Percentiles rank a stretch among this genome's conserved stretches.
These are phyloP conservation scores for Phalaenopsis hybrid DNA, from an alignment of 116 monocot genomes.

Conservation along the genomic window DNA sequence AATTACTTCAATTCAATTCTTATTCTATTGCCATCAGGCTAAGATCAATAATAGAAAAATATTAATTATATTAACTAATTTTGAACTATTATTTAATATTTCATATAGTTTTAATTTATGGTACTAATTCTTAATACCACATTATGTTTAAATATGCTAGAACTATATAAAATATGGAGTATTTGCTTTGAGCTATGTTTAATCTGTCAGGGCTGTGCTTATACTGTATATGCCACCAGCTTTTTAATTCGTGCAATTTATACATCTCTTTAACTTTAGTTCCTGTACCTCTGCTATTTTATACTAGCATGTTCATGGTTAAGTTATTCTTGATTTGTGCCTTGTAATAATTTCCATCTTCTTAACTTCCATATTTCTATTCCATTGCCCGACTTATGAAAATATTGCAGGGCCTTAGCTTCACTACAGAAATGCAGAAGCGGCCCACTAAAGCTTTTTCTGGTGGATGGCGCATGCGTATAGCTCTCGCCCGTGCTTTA, in stretches of 20 bases:
- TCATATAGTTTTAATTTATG: too few species aligned
- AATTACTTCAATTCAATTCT: too few species aligned
- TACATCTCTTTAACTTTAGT: background rate
- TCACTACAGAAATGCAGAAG: constrained; percentile 84
- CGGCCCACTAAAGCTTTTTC: constrained; percentile 86
- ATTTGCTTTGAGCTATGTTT: too few species aligned
- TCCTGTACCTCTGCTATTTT: background rate
- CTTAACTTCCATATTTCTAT: background rate
- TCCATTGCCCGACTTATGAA: background rate
- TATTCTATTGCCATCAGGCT: too few species aligned
- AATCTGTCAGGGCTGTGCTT: background rate
- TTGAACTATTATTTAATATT: too few species aligned
- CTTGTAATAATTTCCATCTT: constrained; percentile 1
- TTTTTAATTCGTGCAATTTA: background rate
- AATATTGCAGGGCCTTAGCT: constrained; percentile 86
- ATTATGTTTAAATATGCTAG: too few species aligned
- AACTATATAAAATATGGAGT: too few species aligned
- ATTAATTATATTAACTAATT: too few species aligned
- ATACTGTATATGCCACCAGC: background rate
- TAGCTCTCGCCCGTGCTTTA: constrained; percentile 96
- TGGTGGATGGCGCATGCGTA: constrained; percentile 99
- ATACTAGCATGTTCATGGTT: background rate
- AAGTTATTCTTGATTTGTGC: background rate
- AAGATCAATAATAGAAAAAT: too few species aligned
- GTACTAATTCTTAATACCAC: too few species aligned